A percentile compares a stretch with the other conserved stretches of the same genome.
phyloP scores from a whole-genome alignment of 1,139 yeast genomes.

The Yamadazyma blattariae region DNA sequence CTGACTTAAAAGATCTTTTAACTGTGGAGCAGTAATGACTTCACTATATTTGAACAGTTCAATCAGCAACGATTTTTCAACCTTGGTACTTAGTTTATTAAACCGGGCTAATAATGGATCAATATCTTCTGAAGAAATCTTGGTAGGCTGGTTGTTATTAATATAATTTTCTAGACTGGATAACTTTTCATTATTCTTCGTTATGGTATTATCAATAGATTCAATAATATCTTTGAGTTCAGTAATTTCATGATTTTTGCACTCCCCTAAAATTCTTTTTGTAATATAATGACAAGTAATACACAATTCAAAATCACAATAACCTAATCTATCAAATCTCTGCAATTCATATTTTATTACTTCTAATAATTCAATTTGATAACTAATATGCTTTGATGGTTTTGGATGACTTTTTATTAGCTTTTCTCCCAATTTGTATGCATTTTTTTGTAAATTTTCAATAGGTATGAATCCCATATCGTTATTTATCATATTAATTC shows the following conservation, averaged over 20 bases:
- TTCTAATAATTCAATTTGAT: conserved; percentile 34
- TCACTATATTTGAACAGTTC: conserved; percentile 21
- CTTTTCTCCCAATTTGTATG: conserved; percentile 3
- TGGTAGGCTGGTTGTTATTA: neutral
- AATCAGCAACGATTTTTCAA: neutral
- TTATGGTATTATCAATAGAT: conserved; percentile 22
- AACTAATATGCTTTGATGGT: conserved; percentile 19
- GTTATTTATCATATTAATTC: conserved; percentile 5
- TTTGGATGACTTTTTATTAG: conserved; percentile 9
- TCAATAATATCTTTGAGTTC: conserved; percentile 19
- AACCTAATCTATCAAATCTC: conserved; percentile 23
- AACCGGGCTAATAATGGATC: conserved; percentile 24
- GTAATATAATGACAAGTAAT: conserved; percentile 25
- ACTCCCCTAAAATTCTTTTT: conserved; percentile 14
- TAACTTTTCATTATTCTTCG: conserved; percentile 15
- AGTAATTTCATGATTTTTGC: conserved; percentile 11
- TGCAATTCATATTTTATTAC: conserved; percentile 31
- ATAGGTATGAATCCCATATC: conserved; percentile 3
- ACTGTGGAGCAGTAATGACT: conserved; percentile 22
- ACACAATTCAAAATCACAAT: conserved; percentile 41
- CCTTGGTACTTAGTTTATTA: conserved; percentile 10
- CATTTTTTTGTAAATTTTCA: neutral
- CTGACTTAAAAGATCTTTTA: conserved; percentile 19
- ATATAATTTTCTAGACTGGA: conserved; percentile 5
- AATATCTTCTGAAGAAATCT: neutral